Evolutionary conservation across 371 early-diverging fungal species (phyloP).

Genomic region (Choanephora cucurbitarum): DNA sequence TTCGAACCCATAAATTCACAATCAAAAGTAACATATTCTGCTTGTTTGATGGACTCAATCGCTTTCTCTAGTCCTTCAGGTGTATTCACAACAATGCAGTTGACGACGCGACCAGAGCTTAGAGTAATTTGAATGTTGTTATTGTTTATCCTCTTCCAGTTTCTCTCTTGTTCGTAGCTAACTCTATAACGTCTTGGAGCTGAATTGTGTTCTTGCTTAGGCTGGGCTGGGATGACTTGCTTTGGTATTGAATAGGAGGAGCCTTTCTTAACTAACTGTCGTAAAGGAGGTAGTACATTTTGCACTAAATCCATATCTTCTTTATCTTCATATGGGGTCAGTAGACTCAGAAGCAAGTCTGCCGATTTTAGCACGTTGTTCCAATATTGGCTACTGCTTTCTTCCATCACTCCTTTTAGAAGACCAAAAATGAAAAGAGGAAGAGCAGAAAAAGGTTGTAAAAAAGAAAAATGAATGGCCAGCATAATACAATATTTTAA

Average conservation of each 20-base stretch:
- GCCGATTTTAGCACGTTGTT: slow-evolving; percentile 21
- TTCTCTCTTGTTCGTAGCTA: slow-evolving; percentile 15
- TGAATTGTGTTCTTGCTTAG: not conserved
- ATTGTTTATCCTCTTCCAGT: slow-evolving; percentile 28
- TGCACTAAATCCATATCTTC: slow-evolving; percentile 20
- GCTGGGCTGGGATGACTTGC: not conserved
- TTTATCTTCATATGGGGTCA: slow-evolving; percentile 9
- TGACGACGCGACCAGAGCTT: slow-evolving; percentile 7
- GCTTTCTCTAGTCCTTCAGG: slow-evolving; percentile 26
- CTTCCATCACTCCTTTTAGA: not conserved
- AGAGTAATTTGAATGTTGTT: slow-evolving; percentile 11
- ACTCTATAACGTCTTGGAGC: not conserved
- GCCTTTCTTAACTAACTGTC: slow-evolving; percentile 3
- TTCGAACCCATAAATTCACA: slow-evolving; percentile 45
- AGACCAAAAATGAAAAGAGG: no score
- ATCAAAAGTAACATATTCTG: slow-evolving; percentile 31
- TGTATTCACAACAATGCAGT: slow-evolving; percentile 29
- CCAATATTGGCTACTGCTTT: slow-evolving; percentile 22
- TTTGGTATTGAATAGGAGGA: not conserved
- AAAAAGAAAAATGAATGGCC: no score
- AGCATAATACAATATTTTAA: no score
- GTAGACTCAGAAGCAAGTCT: slow-evolving; percentile 19
- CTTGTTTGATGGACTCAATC: slow-evolving; percentile 11
- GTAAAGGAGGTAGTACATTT: slow-evolving; percentile 3
- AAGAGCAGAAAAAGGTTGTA: no score